Evolutionary conservation across 2,329 filamentous ascomycete genomes (phyloP).

Genomic region (Shiraia sp.): DNA sequence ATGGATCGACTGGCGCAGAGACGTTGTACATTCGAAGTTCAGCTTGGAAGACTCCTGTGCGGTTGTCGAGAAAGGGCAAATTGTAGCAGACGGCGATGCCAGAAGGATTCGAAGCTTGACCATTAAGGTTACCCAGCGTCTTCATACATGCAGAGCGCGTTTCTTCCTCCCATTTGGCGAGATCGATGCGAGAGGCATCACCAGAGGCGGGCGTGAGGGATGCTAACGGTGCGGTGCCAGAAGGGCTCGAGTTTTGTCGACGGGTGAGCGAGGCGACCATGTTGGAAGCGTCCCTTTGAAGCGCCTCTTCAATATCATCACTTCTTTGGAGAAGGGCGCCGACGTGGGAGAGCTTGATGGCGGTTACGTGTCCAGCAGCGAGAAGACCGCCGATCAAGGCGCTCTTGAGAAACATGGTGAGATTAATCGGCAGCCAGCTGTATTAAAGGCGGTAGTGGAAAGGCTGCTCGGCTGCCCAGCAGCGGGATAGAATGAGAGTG

Average conservation of each 20-base stretch:
- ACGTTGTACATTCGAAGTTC: conserved; percentile 76
- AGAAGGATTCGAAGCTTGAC: conserved; percentile 69
- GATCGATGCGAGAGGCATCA: conserved; percentile 36
- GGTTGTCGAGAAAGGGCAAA: conserved; percentile 69
- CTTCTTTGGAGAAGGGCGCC: conserved; percentile 33
- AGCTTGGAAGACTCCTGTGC: conserved; percentile 72
- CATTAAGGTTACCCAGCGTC: conserved; percentile 59
- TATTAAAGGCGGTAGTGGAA: conserved; percentile 40
- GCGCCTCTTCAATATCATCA: conserved; percentile 36
- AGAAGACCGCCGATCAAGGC: conserved; percentile 37
- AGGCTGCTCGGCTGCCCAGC: conserved; percentile 40
- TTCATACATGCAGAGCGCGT: conserved; percentile 60
- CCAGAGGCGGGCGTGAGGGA: conserved; percentile 40
- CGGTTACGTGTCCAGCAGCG: conserved; percentile 37
- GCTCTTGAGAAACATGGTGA: conserved; percentile 37
- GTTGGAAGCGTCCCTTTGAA: conserved; percentile 37
- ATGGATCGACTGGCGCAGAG: conserved; percentile 58
- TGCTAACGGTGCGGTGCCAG: conserved; percentile 31
- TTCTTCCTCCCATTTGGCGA: conserved; percentile 42
- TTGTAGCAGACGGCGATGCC: conserved; percentile 85
- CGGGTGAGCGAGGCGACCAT: conserved; percentile 41
- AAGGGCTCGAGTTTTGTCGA: conserved; percentile 38
- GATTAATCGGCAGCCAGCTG: conserved; percentile 37
- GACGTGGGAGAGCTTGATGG: conserved; percentile 28
- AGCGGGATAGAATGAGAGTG: conserved; percentile 38